These are phyloP conservation scores for Dothistroma pini DNA, from an alignment of 2,329 filamentous ascomycete genomes.

Conservation along the genomic window DNA sequence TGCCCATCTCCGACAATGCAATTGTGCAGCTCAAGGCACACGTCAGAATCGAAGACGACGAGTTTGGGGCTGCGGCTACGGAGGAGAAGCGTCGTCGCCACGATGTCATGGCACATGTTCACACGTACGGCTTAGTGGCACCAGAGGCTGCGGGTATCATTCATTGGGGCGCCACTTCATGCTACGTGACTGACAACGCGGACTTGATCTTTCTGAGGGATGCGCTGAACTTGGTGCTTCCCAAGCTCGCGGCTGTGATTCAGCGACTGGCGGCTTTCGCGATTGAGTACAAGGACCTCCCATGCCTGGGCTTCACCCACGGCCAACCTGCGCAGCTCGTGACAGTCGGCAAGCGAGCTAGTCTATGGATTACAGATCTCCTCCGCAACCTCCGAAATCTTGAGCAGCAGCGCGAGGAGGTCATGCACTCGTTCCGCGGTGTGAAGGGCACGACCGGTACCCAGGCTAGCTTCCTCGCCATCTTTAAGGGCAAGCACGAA, in stretches of 20 bases:
- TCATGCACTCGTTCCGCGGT: conserved; percentile 65
- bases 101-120: conserved; percentile 55
- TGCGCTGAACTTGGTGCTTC: conserved; percentile 69
- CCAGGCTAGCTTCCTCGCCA: conserved; percentile 72
- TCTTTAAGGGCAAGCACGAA: conserved; percentile 58
- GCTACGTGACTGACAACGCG: conserved; percentile 68
- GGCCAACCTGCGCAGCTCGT: conserved; percentile 58
- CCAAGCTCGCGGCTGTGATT: conserved; percentile 76
- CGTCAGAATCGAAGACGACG: conserved; percentile 45
- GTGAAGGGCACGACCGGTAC: conserved; percentile 71
- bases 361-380: conserved; percentile 72
- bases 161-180: conserved; percentile 66
- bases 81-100: conserved; percentile 47
- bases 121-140: conserved; percentile 65
- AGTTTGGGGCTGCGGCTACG: conserved; percentile 46
- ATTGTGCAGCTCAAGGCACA: conserved; percentile 47
- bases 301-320: conserved; percentile 75
- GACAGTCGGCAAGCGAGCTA: conserved; percentile 63
- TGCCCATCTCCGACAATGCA: conserved; percentile 66
- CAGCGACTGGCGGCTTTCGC: conserved; percentile 71
- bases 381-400: conserved; percentile 72
- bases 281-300: conserved; percentile 65
- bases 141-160: conserved; percentile 80
- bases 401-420: conserved; percentile 62
- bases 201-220: conserved; percentile 75